Base-by-base conservation (phyloP, 148 eudicot species). In the Fagopyrum tataricum region DNA sequence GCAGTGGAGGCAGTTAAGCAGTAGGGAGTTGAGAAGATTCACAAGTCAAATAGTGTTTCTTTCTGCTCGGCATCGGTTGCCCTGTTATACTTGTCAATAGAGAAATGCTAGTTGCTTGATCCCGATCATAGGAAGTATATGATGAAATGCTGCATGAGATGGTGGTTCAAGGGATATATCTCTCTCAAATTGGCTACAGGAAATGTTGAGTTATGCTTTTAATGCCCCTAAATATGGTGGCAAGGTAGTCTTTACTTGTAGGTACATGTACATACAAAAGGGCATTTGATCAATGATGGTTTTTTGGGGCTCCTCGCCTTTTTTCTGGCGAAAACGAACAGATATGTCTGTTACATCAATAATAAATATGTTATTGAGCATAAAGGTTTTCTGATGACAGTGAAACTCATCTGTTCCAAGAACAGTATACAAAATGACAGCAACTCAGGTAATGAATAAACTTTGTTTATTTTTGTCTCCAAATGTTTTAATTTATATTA, bases 1-100 rank as follows among this genome's bases (percentile, higher is more conserved):
- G 98, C 98, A 59, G 83, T 84, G 84, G 96, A 95, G 75, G 89
- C 89, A 67, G 82, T 87, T 66, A 81, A 75, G 73, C 91, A 82
- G 75, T 89, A 72, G 74, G 79, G 11, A 59, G 66, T 24, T 59
- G 15, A 59, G 66, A 59, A 24, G 66, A 24, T 37, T 59, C 26
- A 11, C 12, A 59, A 59, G 15, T 23, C 66, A 21, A 24, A 59
- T 23, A 10, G 66, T 56, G 31, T 56, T 56, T 31, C 37, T 31
- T 56, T 56, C 62, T 10, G 21, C 58, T 52, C 18, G 5, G 58
- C 55, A 49, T 49, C 55, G n/a, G 18, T 52, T 14, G 15, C 15
- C 66, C 13, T 59, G 58, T 52, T 18, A 15, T n/a, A 52, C 14
- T 15, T 48, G 53, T 13, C 18, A 13, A 48, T 2, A 48, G 53